Conservation (phyloP, 1,284 basidiomycete genomes). For the Ustilago esculenta region DNA sequence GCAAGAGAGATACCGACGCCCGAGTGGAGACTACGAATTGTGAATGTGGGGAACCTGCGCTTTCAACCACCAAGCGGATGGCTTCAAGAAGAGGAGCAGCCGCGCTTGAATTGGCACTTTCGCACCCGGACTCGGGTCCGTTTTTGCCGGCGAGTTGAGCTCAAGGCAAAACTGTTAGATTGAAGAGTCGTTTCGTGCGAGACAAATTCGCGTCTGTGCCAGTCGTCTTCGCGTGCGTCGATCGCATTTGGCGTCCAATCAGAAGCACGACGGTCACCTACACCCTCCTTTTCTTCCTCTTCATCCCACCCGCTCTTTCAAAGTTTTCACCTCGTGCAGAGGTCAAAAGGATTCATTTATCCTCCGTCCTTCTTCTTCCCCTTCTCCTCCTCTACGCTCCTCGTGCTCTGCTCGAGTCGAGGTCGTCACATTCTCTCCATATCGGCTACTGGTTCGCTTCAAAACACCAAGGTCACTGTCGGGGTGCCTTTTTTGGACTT, state of each 20-base stretch:
- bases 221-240: conserved; percentile 2
- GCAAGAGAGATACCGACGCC: too few relatives aligned
- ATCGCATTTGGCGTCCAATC: conserved; percentile 40
- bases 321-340: conserved; percentile 11
- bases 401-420: conserved; percentile 26
- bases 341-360: background rate
- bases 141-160: conserved; percentile 5
- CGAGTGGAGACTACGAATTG: too few relatives aligned
- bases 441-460: too few relatives aligned
- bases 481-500: background rate
- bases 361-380: background rate
- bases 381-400: conserved; percentile 4
- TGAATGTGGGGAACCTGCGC: conserved; percentile 35
- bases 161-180: conserved; percentile 1
- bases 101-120: conserved; percentile 4
- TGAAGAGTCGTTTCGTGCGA: conserved; percentile 18
- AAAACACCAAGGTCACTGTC: too few relatives aligned
- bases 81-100: background rate
- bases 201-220: too few relatives aligned
- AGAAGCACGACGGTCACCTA: background rate
- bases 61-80: conserved; percentile 21
- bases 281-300: background rate
- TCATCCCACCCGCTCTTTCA: conserved; percentile 1
- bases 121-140: conserved; percentile 30
- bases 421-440: conserved; percentile 14